A percentile compares a stretch with the other conserved stretches of the same genome.
Conservation (phyloP, 2,329 filamentous ascomycete species). For the Endoconidiophora laricicola region DNA sequence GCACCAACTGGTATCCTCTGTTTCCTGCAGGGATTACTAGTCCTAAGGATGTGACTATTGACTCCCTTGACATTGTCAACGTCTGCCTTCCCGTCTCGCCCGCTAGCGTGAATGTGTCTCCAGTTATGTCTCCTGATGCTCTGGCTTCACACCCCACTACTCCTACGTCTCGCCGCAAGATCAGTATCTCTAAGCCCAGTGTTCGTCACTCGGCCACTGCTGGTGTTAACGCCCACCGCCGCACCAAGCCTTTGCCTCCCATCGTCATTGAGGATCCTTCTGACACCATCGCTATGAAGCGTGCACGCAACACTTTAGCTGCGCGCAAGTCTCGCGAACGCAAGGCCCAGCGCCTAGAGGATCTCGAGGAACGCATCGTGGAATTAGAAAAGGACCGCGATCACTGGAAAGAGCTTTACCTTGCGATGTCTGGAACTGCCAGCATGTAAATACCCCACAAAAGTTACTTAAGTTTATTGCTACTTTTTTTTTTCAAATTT, state of each 20-base stretch:
- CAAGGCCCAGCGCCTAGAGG: constrained; percentile 61
- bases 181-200: background rate
- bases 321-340: constrained; percentile 84
- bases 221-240: constrained; percentile 57
- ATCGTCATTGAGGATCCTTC: constrained; percentile 58
- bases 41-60: constrained; percentile 15
- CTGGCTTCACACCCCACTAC: background rate
- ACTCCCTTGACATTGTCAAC: constrained; percentile 7
- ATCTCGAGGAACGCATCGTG: constrained; percentile 56
- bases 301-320: constrained; percentile 81
- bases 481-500: background rate
- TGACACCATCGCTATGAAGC: constrained; percentile 74
- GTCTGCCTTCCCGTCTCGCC: constrained; percentile 9
- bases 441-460: constrained; percentile 16
- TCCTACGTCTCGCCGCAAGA: constrained; percentile 6
- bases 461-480: constrained; percentile 15
- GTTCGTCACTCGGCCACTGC: constrained; percentile 49
- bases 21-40: constrained; percentile 36
- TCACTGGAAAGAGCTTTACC: constrained; percentile 44
- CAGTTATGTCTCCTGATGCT: background rate
- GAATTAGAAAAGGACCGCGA: constrained; percentile 51
- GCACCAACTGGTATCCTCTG: constrained; percentile 54
- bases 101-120: background rate
- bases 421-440: constrained; percentile 23
- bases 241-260: constrained; percentile 64